Base-by-base conservation (phyloP, 495 filamentous ascomycete species). In the Hypomontagnella monticulosa region DNA sequence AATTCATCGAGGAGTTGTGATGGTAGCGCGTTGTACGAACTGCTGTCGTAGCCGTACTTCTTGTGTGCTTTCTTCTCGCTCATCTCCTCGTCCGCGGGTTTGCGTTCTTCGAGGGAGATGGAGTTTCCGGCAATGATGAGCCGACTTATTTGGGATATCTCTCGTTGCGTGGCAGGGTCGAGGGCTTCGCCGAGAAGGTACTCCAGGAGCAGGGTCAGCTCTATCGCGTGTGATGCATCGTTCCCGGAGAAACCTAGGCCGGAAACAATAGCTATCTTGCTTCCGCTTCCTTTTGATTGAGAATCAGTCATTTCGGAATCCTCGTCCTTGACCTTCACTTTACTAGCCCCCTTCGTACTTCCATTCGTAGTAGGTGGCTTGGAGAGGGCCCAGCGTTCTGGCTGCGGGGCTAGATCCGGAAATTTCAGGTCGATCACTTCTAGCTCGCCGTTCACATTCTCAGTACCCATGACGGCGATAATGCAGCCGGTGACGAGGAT, bases 31-130 rank as follows among this genome's bases (percentile, higher is more conserved):
- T 98, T 95, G 79, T 97, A 98, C 1, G 90, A 76, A 30, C 88
- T 86, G 52, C 90, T 87, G 74, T 98, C 95, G 79, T 98, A 98
- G 50, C 96, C 94, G 77, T 98, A 98, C 64, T 95, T 97, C 72
- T 94, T 96, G 20, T 69, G 68, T 2, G 67, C 37, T 52, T 76
- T 79, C 48, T 80, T 79, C 19, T 76, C 73, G 0, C 54, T 40
- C 18, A 53, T 15, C 4, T 73, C 75, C n/a, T 78, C 77, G 55
- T 75, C 72, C 7, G 48, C 44, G 4, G 64, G 57, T 19, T 57
- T 61, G 19, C 76, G 72, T 11, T 73, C 75, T 9, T 81, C 77
- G 11, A 71, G 61, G 0, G 85, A 81, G 16, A 98, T 84, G 3
- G 93, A 96, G 74, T 97, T 93, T 12, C 95, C 95, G 4, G 93